Conservation (phyloP, 140 eudicot species). For the Ambrosia hybrid region DNA sequence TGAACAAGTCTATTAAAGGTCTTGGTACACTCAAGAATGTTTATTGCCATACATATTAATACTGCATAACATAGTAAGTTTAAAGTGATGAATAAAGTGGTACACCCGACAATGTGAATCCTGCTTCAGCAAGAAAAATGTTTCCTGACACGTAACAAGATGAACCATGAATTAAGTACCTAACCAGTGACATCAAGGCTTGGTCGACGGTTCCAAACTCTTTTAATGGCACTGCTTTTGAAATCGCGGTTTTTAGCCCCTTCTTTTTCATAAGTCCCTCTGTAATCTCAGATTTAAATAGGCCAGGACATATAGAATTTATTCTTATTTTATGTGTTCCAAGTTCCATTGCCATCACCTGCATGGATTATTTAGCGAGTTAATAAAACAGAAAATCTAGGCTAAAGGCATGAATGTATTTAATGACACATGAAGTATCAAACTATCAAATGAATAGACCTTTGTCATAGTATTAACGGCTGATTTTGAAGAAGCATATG, state of each 20-base stretch:
- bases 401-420: too few species aligned
- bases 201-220: background rate
- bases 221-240: background rate
- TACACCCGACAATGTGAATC: background rate
- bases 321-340: background rate
- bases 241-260: background rate
- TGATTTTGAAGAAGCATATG: constrained; percentile 36
- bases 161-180: background rate
- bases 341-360: constrained; percentile 33
- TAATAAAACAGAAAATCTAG: too few species aligned
- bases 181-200: background rate
- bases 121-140: background rate
- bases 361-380: background rate
- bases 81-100: background rate
- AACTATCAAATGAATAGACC: background rate
- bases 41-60: too few species aligned
- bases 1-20: too few species aligned
- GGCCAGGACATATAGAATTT: background rate
- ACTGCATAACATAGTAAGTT: too few species aligned
- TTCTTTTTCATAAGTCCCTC: background rate
- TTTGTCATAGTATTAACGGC: constrained; percentile 32
- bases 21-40: too few species aligned
- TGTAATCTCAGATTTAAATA: background rate
- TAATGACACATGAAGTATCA: too few species aligned
- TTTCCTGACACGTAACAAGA: background rate